phyloP scores from a whole-genome alignment of 2,329 filamentous ascomycete genomes.

The Colletotrichum sp. region DNA sequence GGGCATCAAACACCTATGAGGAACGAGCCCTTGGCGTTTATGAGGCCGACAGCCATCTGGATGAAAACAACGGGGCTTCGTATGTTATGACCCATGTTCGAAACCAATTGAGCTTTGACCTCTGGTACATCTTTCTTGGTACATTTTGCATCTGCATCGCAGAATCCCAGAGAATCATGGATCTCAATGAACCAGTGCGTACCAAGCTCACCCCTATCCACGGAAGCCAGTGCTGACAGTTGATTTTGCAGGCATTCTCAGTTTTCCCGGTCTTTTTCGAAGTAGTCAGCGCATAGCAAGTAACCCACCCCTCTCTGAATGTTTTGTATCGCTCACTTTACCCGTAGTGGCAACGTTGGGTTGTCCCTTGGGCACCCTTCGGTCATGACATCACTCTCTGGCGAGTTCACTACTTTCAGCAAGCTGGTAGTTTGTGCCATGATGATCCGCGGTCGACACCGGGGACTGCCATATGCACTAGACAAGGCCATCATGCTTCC shows the following conservation, averaged over 20 bases:
- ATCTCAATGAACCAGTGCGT: not conserved
- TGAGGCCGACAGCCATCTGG: constrained; percentile 29
- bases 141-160: constrained; percentile 38
- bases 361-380: constrained; percentile 37
- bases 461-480: constrained; percentile 36
- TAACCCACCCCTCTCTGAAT: not conserved
- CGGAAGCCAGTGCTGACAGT: not conserved
- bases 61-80: constrained; percentile 30
- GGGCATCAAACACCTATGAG: constrained; percentile 66
- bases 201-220: fast-evolving
- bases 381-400: constrained; percentile 32
- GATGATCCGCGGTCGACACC: constrained; percentile 43
- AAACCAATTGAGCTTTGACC: constrained; percentile 44
- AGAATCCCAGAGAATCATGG: not conserved
- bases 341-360: constrained; percentile 37
- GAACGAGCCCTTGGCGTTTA: constrained; percentile 67
- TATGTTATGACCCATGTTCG: constrained; percentile 39
- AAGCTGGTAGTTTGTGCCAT: constrained; percentile 42
- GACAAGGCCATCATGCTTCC: constrained; percentile 36
- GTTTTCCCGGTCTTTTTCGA: constrained; percentile 39
- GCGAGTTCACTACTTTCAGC: constrained; percentile 34
- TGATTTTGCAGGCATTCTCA: constrained; percentile 29
- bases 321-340: not conserved
- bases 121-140: constrained; percentile 47
- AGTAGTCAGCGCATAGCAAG: constrained; percentile 38